phyloP scores from a whole-genome alignment of 1,139 yeast species.

The Blastobotrys indianensis region DNA sequence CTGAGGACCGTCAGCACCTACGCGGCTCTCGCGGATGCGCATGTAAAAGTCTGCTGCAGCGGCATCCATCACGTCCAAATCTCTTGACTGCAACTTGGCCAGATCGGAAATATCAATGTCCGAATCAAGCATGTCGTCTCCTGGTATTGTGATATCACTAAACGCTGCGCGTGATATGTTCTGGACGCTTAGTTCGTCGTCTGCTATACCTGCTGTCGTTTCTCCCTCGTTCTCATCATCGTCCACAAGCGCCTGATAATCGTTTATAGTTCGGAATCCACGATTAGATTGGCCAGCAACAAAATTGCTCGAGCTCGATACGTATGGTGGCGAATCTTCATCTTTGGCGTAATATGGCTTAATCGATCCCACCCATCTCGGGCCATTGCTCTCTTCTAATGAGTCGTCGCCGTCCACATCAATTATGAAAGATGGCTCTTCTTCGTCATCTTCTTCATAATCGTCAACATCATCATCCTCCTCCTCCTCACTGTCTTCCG shows the following conservation, averaged over 20 bases:
- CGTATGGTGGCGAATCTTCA: background rate
- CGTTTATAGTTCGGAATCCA: no score
- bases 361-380: background rate
- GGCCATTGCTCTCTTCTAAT: background rate
- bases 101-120: no score
- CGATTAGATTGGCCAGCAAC: no score
- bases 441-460: background rate
- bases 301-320: no score
- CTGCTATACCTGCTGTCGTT: slow-evolving; percentile 4
- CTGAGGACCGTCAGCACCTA: slow-evolving; percentile 16
- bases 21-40: slow-evolving; percentile 1
- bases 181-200: slow-evolving; percentile 3
- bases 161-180: no score
- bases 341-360: background rate
- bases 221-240: background rate
- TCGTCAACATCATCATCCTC: background rate
- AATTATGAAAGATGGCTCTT: slow-evolving; percentile 4
- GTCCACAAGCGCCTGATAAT: no score
- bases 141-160: no score
- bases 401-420: slow-evolving; percentile 9
- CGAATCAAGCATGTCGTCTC: no score
- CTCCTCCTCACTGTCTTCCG: background rate
- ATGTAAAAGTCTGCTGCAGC: no score
- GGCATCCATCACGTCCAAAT: no score
- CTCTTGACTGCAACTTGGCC: no score